These are phyloP conservation scores for Ambrosia artemisiifolia DNA, from an alignment of 129 eudicot genomes.

Conservation along the genomic window DNA sequence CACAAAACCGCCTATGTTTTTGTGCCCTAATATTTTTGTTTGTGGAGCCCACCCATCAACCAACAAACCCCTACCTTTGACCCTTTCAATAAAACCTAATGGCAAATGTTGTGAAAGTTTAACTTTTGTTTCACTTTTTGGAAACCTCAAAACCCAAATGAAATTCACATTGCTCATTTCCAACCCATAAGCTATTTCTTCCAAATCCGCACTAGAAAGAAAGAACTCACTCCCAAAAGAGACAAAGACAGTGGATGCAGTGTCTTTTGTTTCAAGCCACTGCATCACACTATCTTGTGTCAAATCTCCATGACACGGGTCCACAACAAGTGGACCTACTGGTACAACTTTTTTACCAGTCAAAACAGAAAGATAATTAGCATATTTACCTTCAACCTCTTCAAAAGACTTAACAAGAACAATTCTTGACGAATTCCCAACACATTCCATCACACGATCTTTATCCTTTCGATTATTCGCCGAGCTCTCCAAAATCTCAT, in stretches of 20 bases:
- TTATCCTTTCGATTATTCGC: constrained; percentile 15
- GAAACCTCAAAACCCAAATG: constrained; percentile 34
- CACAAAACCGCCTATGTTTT: constrained; percentile 27
- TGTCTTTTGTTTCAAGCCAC: constrained; percentile 23
- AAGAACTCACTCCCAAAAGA: constrained; percentile 30
- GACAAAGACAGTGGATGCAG: constrained; percentile 11
- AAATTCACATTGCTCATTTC: constrained; percentile 31
- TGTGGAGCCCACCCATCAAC: constrained; percentile 37
- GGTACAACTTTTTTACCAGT: constrained; percentile 1
- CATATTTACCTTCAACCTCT: constrained; percentile 11
- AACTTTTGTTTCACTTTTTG: not conserved
- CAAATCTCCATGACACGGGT: not conserved
- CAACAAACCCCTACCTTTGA: constrained; percentile 14
- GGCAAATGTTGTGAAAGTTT: constrained; percentile 19
- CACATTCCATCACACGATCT: constrained; percentile 19
- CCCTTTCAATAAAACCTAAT: constrained; percentile 27
- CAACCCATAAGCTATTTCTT: constrained; percentile 32
- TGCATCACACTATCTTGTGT: not conserved
- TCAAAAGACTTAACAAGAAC: constrained; percentile 16
- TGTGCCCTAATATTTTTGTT: constrained; percentile 13
- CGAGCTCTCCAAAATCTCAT: constrained; percentile 8
- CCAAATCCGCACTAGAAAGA: constrained; percentile 10
- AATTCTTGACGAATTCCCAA: not conserved
- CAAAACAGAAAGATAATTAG: not conserved
- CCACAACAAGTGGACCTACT: constrained; percentile 1